These are phyloP conservation scores for Fraxinus paxiana DNA, from an alignment of 305 asterid species.

Conservation along the genomic window DNA sequence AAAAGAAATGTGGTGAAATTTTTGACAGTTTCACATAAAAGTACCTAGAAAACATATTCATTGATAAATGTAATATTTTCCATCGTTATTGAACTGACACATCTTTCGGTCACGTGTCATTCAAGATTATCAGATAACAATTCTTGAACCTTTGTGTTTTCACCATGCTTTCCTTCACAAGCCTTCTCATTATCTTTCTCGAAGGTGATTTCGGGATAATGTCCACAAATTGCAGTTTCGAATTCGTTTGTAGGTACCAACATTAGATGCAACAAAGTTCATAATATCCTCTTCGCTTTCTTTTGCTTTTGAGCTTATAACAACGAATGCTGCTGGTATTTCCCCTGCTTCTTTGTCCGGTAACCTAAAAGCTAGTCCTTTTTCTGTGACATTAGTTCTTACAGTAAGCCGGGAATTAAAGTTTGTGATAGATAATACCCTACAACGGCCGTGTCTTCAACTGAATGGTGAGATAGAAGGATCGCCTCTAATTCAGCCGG, in stretches of 20 bases:
- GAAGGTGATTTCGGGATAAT: conserved; percentile 78
- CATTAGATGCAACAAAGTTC: conserved; percentile 52
- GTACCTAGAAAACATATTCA: background rate
- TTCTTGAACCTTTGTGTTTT: conserved; percentile 10
- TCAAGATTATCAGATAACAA: background rate
- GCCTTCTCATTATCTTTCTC: conserved; percentile 80
- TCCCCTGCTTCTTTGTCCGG: conserved; percentile 79
- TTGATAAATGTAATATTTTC: background rate
- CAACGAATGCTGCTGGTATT: conserved; percentile 76
- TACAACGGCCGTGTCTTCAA: conserved; percentile 85
- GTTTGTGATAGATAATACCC: conserved; percentile 40
- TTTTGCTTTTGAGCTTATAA: conserved; percentile 46
- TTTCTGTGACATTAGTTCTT: background rate
- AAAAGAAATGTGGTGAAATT: background rate
- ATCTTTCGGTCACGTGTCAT: background rate
- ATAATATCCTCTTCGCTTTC: conserved; percentile 64
- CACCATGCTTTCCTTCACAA: conserved; percentile 59
- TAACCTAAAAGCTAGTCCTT: conserved; percentile 34
- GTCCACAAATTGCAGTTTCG: conserved; percentile 61
- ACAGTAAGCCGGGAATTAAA: background rate
- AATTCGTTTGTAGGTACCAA: conserved; percentile 63
- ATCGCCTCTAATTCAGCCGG: conserved; percentile 93
- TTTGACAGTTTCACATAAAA: background rate
- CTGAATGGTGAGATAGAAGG: conserved; percentile 70
- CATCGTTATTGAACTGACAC: background rate